These are phyloP conservation scores for Azolla pinnata DNA, from an alignment of 75 land plant species.

Conservation along the genomic window DNA sequence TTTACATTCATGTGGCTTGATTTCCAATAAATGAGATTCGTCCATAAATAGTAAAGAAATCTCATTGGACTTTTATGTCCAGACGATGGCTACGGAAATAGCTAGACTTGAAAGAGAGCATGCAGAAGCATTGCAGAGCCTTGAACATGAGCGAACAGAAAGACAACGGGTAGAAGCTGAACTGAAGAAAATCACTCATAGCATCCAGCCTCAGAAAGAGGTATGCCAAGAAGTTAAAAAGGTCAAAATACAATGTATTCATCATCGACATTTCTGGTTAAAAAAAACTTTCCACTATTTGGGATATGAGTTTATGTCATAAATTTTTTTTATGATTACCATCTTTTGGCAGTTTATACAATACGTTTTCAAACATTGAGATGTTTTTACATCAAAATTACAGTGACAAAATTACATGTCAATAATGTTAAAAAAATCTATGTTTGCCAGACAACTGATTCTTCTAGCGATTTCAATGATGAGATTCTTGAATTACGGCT, in stretches of 20 bases:
- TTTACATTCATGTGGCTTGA: not conserved
- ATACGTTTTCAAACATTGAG: not conserved
- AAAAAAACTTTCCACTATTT: not conserved
- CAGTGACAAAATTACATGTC: too few species aligned
- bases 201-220: conserved; percentile 5
- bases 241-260: too few species aligned
- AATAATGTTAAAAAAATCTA: too few species aligned
- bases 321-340: not conserved
- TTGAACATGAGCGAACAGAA: conserved; percentile 10
- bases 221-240: too few species aligned
- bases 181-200: conserved; percentile 4
- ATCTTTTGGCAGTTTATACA: too few species aligned
- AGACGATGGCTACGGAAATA: conserved; percentile 17
- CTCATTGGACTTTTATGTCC: not conserved
- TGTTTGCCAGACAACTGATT: not conserved
- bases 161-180: conserved; percentile 11
- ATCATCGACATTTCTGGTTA: too few species aligned
- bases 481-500: conserved; percentile 4
- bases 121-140: conserved; percentile 8
- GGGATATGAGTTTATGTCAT: not conserved
- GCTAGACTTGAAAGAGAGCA: conserved; percentile 13
- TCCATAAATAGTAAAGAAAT: not conserved
- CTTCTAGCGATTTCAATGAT: not conserved
- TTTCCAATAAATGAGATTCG: not conserved
- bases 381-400: too few species aligned